phyloP scores from a whole-genome alignment of 768 basidiomycete species.

The Megacollybia marginata region DNA sequence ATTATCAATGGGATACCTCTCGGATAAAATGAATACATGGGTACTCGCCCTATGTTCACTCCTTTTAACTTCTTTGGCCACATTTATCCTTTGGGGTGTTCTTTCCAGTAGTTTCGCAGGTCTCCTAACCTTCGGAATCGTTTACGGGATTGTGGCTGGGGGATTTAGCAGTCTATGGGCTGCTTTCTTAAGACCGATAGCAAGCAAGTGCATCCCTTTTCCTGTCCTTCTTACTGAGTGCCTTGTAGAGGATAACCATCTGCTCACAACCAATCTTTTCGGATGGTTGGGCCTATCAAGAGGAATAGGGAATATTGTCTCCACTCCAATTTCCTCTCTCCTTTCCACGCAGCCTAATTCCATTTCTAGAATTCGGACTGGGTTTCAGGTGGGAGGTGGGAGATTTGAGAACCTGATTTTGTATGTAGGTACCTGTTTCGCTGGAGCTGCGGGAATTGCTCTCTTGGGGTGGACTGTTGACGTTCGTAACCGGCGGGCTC shows the following conservation, averaged over 20 bases:
- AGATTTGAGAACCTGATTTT: conserved; percentile 20
- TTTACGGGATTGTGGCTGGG: conserved; percentile 21
- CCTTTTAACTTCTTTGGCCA: conserved; percentile 13
- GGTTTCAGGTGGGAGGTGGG: conserved; percentile 14
- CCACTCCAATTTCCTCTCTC: conserved; percentile 16
- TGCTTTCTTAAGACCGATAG: conserved; percentile 16
- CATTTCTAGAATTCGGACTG: conserved; percentile 2
- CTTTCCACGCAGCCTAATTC: neutral
- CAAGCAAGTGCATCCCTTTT: too few relatives aligned
- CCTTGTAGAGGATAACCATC: conserved; percentile 12
- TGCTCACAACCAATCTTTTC: conserved; percentile 12
- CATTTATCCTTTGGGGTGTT: conserved; percentile 24
- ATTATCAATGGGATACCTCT: conserved; percentile 14
- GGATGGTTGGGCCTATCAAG: conserved; percentile 15
- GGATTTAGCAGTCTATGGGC: conserved; percentile 24
- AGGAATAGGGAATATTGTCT: conserved; percentile 18
- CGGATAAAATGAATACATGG: too few relatives aligned
- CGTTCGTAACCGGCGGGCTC: too few relatives aligned
- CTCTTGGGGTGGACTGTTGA: conserved; percentile 5
- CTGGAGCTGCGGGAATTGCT: neutral
- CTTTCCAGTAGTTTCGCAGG: conserved; percentile 14
- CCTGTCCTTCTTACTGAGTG: too few relatives aligned
- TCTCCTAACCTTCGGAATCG: conserved; percentile 18
- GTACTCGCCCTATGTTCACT: conserved; percentile 13
- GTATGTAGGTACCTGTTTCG: conserved; percentile 20